These are phyloP conservation scores for Mitragyna speciosa DNA, from an alignment of 257 asterid genomes.

Conservation along the genomic window DNA sequence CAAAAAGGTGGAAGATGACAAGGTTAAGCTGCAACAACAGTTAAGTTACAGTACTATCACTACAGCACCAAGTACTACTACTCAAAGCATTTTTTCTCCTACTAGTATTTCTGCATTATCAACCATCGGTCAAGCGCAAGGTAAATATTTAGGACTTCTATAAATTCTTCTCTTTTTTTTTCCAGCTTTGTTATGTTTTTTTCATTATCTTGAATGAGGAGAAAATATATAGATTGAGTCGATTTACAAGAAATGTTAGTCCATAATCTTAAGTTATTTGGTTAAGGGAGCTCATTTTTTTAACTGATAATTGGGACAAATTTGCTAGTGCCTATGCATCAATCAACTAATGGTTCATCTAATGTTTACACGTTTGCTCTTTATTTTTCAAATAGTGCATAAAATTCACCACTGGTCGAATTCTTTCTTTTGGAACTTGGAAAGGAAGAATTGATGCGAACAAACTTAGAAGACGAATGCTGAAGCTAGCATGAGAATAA, in stretches of 20 bases:
- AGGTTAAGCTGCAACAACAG: slow-evolving; percentile 44
- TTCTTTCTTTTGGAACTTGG: neutral
- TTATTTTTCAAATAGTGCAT: neutral
- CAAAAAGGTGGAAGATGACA: slow-evolving; percentile 44
- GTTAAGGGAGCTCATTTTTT: neutral
- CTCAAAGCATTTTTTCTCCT: slow-evolving; percentile 36
- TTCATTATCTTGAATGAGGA: neutral
- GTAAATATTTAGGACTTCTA: neutral
- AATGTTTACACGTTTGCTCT: neutral
- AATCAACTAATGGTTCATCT: neutral
- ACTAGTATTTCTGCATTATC: slow-evolving; percentile 22
- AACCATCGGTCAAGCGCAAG: slow-evolving; percentile 19
- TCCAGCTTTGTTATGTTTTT: neutral
- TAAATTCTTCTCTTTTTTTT: neutral
- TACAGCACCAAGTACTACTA: slow-evolving; percentile 22
- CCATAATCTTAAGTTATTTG: too few relatives aligned
- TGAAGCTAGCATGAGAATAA: slow-evolving; percentile 26
- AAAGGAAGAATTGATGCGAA: slow-evolving; percentile 1
- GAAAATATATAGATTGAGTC: neutral
- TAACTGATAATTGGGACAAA: neutral
- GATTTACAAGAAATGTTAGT: too few relatives aligned
- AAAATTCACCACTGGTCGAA: neutral
- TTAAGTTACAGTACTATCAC: slow-evolving; percentile 19
- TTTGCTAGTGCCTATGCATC: neutral
- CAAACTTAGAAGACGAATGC: slow-evolving; percentile 4